Evolutionary conservation across 2,329 filamentous ascomycete genomes (phyloP), one percentile per base, ranked within the genome.

Genomic region (Chaetothyriales sp.): DNA sequence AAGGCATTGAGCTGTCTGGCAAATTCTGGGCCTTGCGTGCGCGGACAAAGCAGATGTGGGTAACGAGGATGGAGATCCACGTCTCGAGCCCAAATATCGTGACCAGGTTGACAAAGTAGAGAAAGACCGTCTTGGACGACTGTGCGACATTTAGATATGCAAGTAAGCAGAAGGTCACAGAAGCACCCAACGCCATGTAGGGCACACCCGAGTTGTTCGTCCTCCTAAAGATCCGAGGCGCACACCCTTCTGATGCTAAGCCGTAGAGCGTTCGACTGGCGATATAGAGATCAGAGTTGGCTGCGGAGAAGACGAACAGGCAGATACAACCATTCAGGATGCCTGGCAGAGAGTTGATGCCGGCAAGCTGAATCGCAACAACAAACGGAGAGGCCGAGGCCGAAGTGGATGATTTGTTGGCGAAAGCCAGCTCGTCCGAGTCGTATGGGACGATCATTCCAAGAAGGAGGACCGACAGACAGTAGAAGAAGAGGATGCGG

Each of bases 401-500:
- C 4, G 71, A 75, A 19, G 61, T 64, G 46, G 61, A 62, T 40
- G 61, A 65, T 29, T 58, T 58, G 43, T 45, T 56, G 60, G 82
- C 82, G 0, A 79, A 80, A 33, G 70, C 73, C 81, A 88, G 79
- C 0, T 77, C 66, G 0, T 57, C 0, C 43, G 77, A 78, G 72
- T 89, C 70, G 73, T 85, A 89, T 1, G 84, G 83, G 3, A 90
- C 82, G 49, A 84, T 74, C 76, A 87, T 86, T 62, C 85, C 85
- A 51, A 90, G 72, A 49, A 89, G 74, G 49, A 90, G 75, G 37
- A 89, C 83, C 19, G 78, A 82, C 53, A 87, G 67, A 61, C 81
- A 75, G 73, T 90, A 90, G 73, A 90, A 90, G 70, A 89, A 72
- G 58, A 87, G 69, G 65, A 90, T 89, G 53, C 86, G 85, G 72